Conservation (phyloP, 257 asterid species). For the Handroanthus guayacan region DNA sequence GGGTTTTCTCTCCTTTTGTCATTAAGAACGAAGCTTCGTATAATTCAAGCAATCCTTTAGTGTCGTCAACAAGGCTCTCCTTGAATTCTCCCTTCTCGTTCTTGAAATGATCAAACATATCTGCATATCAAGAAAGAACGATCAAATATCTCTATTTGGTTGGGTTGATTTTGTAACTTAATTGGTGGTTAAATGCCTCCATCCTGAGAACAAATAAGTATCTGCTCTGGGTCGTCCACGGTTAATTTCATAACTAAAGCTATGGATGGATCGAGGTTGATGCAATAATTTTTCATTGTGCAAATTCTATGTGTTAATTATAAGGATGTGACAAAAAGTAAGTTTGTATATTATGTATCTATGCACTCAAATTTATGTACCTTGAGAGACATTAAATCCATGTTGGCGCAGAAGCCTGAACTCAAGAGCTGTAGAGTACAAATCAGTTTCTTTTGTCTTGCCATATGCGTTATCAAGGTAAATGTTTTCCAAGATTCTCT, state of each 20-base stretch:
- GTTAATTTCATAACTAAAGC: too few relatives aligned
- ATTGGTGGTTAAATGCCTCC: too few relatives aligned
- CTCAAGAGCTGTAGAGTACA: constrained; percentile 34
- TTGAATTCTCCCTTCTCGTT: neutral
- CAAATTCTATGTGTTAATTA: too few relatives aligned
- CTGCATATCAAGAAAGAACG: neutral
- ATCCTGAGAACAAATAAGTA: too few relatives aligned
- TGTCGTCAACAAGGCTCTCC: constrained; percentile 25
- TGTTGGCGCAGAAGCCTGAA: constrained; percentile 39
- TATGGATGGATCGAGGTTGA: too few relatives aligned
- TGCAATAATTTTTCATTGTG: too few relatives aligned
- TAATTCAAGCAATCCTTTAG: constrained; percentile 34
- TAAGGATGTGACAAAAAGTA: too few relatives aligned
- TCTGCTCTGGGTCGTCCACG: too few relatives aligned
- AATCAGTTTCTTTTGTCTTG: neutral
- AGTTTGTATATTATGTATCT: too few relatives aligned
- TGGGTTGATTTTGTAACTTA: too few relatives aligned
- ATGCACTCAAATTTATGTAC: too few relatives aligned
- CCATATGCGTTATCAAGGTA: neutral
- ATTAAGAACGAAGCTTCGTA: constrained; percentile 46
- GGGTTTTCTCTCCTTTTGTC: constrained; percentile 35
- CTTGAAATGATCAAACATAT: neutral
- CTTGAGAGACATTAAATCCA: constrained; percentile 32
- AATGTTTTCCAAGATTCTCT: neutral
- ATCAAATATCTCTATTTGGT: too few relatives aligned